Evolutionary conservation across 495 filamentous ascomycete species (phyloP), one percentile per base, ranked within the genome.

Genomic region (Amniculicola lignicola): DNA sequence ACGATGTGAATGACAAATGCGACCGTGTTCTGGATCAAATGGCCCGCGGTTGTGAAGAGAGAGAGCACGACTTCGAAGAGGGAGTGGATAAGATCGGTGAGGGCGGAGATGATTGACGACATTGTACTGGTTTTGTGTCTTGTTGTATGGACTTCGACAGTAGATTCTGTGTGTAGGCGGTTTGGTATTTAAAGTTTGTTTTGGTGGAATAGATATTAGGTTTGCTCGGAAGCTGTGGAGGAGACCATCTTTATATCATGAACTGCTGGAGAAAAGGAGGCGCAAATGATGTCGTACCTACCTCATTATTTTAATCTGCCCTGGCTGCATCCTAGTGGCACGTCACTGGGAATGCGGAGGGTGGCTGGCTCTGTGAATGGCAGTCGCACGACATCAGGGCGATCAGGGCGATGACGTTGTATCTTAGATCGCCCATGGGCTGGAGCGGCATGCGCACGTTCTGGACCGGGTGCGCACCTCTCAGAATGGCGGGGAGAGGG

Each of bases 11-110:
- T 11, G 41, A 56, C 40, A n/a, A 52, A 49, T 4, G 16, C 16
- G 42, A 64, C 9, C 40, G 51, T 49, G 25, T 37, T 49, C 21
- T 57, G 51, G 14, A 61, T 35, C 39, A 61, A 51, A 46, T 57
- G 35, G 47, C 46, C 52, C 21, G 58, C 51, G 23, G 57, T 64
- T 2, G 31, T 42, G 52, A 64, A 51, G 57, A 64, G 9, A 7
- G 56, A 56, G 12, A 23, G 54, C 27, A 64, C 28, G 50, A 60
- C 39, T 44, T 47, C 61, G 57, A 64, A 43, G 56, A 64, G 5
- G 42, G 56, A 60, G 14, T 53, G 12, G 51, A 53, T 35, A 47
- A 64, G 51, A 51, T 64, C 61, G 16, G 29, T 35, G 38, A 64
- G 39, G 19, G 61, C 56, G 12, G n/a, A 25, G 39, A 60, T 14